These are phyloP conservation scores for Madurella fahalii DNA, from an alignment of 2,329 filamentous ascomycete genomes.

Conservation along the genomic window DNA sequence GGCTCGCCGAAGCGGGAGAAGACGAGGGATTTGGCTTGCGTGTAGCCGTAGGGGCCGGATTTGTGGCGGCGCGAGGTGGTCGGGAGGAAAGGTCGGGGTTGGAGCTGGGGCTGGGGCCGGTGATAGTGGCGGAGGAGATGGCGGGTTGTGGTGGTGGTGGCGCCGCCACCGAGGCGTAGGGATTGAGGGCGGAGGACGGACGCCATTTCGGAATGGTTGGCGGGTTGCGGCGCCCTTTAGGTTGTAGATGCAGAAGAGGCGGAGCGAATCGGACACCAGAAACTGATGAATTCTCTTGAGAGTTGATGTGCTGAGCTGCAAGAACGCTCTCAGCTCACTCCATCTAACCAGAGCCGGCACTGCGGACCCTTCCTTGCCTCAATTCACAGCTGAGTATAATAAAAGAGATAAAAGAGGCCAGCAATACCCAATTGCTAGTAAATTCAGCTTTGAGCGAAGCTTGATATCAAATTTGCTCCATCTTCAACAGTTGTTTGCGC, in stretches of 20 bases:
- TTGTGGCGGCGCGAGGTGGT: constrained; percentile 41
- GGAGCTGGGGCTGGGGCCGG: not conserved
- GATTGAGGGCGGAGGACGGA: not conserved
- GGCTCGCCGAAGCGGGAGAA: constrained; percentile 74
- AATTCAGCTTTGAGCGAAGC: not conserved
- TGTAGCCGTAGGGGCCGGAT: constrained; percentile 71
- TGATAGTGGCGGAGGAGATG: not conserved
- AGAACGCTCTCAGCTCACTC: too few species aligned
- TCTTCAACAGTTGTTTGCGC: not conserved
- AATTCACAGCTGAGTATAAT: too few species aligned
- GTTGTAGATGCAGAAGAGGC: too few species aligned
- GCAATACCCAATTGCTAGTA: too few species aligned
- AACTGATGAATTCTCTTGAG: too few species aligned
- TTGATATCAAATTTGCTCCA: not conserved
- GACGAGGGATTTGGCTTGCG: constrained; percentile 77
- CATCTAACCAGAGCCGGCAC: too few species aligned
- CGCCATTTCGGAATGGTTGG: not conserved
- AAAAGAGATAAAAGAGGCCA: too few species aligned
- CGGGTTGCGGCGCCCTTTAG: too few species aligned
- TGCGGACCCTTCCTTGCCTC: too few species aligned
- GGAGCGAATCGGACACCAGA: too few species aligned
- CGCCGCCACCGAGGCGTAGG: not conserved
- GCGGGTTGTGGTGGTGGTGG: not conserved
- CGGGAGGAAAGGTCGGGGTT: constrained; percentile 10
- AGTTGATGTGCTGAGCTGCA: too few species aligned